phyloP scores from a whole-genome alignment of 2,329 filamentous ascomycete genomes.

The Chaetomium sp. region DNA sequence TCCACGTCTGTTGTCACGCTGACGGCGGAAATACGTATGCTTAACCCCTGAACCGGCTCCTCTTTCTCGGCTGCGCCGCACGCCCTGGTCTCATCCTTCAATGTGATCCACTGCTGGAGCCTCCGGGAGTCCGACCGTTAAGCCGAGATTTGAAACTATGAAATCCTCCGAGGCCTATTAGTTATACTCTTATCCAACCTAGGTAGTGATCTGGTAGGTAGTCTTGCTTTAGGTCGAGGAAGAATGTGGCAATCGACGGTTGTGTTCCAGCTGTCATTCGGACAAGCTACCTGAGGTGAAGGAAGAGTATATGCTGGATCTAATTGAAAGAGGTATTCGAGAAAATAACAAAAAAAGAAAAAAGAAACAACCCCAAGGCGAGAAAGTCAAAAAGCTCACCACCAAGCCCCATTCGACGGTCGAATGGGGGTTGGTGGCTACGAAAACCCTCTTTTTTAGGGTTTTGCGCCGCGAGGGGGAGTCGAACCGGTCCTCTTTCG shows the following conservation, averaged over 20 bases:
- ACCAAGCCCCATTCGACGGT: neutral
- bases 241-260: too few relatives aligned
- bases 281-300: neutral
- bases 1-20: neutral
- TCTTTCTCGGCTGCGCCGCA: neutral
- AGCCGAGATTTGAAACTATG: neutral
- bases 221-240: too few relatives aligned
- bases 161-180: neutral
- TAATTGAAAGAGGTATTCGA: neutral
- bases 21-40: neutral
- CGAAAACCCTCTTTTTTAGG: neutral
- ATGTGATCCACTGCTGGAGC: neutral
- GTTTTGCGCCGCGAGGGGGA: neutral
- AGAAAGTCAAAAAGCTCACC: neutral
- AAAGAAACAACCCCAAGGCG: neutral
- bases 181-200: too few relatives aligned
- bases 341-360: neutral
- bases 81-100: constrained; percentile 2
- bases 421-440: neutral
- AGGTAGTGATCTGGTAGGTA: too few relatives aligned
- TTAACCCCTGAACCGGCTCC: neutral
- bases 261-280: too few relatives aligned
- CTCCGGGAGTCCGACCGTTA: neutral
- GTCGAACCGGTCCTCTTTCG: neutral
- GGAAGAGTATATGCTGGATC: too few relatives aligned